A percentile compares a stretch with the other conserved stretches of the same genome.
Evolutionary conservation across 169 alveolate genomes (phyloP).

Genomic region (Fabrea salina): DNA sequence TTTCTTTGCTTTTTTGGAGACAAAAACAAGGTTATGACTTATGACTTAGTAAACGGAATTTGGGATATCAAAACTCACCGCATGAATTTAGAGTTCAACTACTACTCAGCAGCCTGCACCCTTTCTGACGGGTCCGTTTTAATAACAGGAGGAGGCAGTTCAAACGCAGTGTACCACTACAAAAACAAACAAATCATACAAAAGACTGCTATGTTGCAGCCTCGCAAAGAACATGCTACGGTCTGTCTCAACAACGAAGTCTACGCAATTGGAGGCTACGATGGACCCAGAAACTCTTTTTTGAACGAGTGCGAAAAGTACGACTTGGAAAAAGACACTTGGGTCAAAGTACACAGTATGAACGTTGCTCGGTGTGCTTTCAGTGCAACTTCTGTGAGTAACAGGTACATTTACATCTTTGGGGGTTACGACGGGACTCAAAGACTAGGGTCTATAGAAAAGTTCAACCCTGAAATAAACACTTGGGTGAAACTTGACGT

Average conservation of each 20-base stretch:
- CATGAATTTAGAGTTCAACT: conserved; percentile 46
- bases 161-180: conserved; percentile 46
- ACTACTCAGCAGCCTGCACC: conserved; percentile 67
- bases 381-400: conserved; percentile 54
- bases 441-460: conserved; percentile 66
- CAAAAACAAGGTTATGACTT: conserved; percentile 52
- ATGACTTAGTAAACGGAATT: conserved; percentile 40
- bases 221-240: conserved; percentile 75
- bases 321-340: conserved; percentile 38
- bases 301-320: conserved; percentile 57
- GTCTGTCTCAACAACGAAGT: conserved; percentile 50
- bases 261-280: conserved; percentile 74
- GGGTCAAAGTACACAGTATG: conserved; percentile 36
- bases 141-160: conserved; percentile 70
- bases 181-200: conserved; percentile 14
- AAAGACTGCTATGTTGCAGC: conserved; percentile 45
- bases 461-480: conserved; percentile 42
- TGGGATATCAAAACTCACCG: conserved; percentile 38
- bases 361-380: conserved; percentile 64
- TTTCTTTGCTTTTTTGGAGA: conserved; percentile 69
- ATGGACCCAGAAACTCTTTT: conserved; percentile 45
- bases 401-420: conserved; percentile 60
- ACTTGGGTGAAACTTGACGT: conserved; percentile 49
- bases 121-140: conserved; percentile 66
- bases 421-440: conserved; percentile 77